phyloP scores from a whole-genome alignment of 768 basidiomycete genomes.

The Coprinopsis marcescibilis region DNA sequence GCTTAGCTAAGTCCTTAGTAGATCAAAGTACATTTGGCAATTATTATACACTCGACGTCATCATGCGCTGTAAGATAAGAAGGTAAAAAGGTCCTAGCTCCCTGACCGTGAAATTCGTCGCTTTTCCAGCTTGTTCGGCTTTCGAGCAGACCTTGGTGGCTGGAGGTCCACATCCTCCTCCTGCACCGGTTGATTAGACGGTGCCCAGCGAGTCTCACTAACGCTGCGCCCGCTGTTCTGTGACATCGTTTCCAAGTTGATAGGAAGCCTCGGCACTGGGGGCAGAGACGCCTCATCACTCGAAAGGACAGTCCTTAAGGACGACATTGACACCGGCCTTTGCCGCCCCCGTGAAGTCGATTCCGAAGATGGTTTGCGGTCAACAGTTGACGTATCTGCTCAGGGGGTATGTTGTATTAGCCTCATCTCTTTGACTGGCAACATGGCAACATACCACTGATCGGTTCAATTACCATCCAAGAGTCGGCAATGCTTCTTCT shows the following conservation, averaged over 20 bases:
- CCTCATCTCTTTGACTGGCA: neutral
- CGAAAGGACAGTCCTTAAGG: neutral
- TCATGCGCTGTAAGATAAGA: no score
- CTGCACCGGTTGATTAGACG: neutral
- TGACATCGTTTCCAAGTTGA: neutral
- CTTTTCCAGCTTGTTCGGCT: neutral
- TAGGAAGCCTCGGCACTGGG: neutral
- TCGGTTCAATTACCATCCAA: slow-evolving; percentile 16
- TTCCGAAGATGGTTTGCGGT: neutral
- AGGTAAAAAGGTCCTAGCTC: neutral
- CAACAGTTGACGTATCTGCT: neutral
- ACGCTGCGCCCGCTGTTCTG: neutral
- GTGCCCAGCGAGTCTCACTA: slow-evolving; percentile 3
- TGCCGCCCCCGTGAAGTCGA: neutral
- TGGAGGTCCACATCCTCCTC: neutral
- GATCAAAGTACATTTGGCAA: no score
- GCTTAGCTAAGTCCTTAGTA: neutral
- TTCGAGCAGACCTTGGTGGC: no score
- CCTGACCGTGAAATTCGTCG: neutral
- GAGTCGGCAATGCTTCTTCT: slow-evolving; percentile 22
- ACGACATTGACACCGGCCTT: neutral
- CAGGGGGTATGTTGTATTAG: neutral
- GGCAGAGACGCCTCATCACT: neutral
- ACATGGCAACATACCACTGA: slow-evolving; percentile 1
- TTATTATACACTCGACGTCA: no score